Percentiles rank a stretch among this genome's conserved stretches.
These are phyloP conservation scores for Plasmodium cynomolgi DNA, from an alignment of 169 alveolate species.

Conservation along the genomic window DNA sequence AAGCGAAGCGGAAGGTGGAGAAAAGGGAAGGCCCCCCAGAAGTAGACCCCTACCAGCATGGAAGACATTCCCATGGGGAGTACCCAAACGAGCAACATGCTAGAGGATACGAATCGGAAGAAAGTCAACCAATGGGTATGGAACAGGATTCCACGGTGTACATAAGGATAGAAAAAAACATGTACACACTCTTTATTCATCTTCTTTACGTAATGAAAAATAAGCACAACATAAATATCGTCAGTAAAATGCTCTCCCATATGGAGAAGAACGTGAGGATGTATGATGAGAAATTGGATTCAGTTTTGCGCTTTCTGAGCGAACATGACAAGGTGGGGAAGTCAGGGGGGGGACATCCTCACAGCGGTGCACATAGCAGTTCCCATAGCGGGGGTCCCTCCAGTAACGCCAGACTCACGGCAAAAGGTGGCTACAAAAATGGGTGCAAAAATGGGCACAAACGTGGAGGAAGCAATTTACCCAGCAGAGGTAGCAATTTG, in stretches of 20 bases:
- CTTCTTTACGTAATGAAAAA: conserved; percentile 41
- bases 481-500: not conserved
- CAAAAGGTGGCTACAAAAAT: not conserved
- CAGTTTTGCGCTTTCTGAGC: not conserved
- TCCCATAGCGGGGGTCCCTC: not conserved
- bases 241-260: conserved; percentile 57
- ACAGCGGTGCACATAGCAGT: not conserved
- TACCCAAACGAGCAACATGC: not conserved
- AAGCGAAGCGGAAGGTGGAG: not conserved
- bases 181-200: conserved; percentile 39
- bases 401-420: not conserved
- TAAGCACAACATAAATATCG: conserved; percentile 53
- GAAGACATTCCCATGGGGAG: not conserved
- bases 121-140: not conserved
- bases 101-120: conserved; percentile 1
- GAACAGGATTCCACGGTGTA: conserved; percentile 9
- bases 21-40: not conserved
- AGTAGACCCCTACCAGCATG: not conserved
- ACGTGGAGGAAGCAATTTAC: not conserved
- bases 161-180: conserved; percentile 20
- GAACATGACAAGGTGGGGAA: not conserved
- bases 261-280: conserved; percentile 39
- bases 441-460: not conserved
- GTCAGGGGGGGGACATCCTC: not conserved
- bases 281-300: conserved; percentile 27